Evolutionary conservation across 208 protist genomes (phyloP).

Genomic region (Polymyxa betae): DNA sequence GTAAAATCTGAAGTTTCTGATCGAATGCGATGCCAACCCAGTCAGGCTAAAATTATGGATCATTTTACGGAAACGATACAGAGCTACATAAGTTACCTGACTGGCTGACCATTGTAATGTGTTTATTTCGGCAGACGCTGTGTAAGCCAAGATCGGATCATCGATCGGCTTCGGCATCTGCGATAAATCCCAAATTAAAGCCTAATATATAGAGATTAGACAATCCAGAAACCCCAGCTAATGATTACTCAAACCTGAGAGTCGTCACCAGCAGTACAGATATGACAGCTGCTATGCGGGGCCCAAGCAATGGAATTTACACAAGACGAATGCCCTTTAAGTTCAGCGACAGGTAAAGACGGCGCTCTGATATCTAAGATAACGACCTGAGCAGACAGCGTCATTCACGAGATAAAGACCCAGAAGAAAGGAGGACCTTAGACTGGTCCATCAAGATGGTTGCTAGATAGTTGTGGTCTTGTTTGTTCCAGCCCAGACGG

Average conservation of each 20-base stretch:
- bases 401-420: too few relatives aligned
- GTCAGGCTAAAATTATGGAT: too few relatives aligned
- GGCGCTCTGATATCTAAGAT: conserved; percentile 88
- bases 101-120: conserved; percentile 78
- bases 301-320: conserved; percentile 95
- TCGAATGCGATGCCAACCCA: conserved; percentile 79
- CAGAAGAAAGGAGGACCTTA: too few relatives aligned
- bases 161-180: conserved; percentile 72
- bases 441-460: conserved; percentile 90
- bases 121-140: conserved; percentile 80
- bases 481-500: conserved; percentile 93
- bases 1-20: conserved; percentile 76
- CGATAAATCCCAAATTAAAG: conserved; percentile 94
- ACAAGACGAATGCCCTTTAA: conserved; percentile 79
- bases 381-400: too few relatives aligned
- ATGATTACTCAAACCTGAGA: too few relatives aligned
- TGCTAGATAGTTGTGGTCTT: conserved; percentile 91
- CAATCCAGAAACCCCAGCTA: too few relatives aligned
- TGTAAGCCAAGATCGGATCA: conserved; percentile 80
- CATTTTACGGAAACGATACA: too few relatives aligned
- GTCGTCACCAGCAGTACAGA: conserved; percentile 86
- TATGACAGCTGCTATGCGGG: conserved; percentile 85
- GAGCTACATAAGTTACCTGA: too few relatives aligned
- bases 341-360: conserved; percentile 70
- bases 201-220: too few relatives aligned